Percentiles rank a stretch among this genome's conserved stretches.
Conservation (phyloP, 177 flowering plant genomes). For the Vitis hybrid region DNA sequence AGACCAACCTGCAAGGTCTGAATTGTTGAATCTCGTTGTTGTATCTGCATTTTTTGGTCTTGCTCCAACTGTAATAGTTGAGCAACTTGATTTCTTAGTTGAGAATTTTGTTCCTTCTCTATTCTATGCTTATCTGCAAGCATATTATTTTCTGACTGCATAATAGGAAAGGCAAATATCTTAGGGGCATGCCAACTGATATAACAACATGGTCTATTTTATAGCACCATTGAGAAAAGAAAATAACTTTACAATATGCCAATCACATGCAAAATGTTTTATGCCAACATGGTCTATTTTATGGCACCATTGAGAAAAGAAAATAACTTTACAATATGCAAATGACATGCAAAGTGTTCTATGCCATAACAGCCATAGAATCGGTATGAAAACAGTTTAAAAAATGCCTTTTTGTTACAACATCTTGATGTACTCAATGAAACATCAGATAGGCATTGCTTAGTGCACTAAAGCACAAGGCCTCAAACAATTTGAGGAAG, state of each 20-base stretch:
- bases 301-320: neutral
- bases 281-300: neutral
- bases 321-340: neutral
- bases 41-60: slow-evolving; percentile 75
- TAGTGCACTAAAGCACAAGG: neutral
- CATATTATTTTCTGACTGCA: slow-evolving; percentile 81
- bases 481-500: neutral
- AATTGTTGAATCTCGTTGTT: slow-evolving; percentile 71
- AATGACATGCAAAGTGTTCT: neutral
- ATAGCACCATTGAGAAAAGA: neutral
- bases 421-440: neutral
- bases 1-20: slow-evolving; percentile 71
- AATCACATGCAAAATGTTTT: neutral
- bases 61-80: slow-evolving; percentile 79
- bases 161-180: slow-evolving; percentile 4
- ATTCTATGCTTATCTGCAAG: slow-evolving; percentile 72
- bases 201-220: neutral
- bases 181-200: slow-evolving; percentile 7
- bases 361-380: neutral
- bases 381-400: neutral
- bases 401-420: neutral
- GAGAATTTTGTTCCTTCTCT: slow-evolving; percentile 91
- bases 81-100: slow-evolving; percentile 87
- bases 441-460: neutral
- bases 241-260: neutral